Evolutionary conservation across 495 filamentous ascomycete species (phyloP).

Genomic region (Neurospora tetraspora): DNA sequence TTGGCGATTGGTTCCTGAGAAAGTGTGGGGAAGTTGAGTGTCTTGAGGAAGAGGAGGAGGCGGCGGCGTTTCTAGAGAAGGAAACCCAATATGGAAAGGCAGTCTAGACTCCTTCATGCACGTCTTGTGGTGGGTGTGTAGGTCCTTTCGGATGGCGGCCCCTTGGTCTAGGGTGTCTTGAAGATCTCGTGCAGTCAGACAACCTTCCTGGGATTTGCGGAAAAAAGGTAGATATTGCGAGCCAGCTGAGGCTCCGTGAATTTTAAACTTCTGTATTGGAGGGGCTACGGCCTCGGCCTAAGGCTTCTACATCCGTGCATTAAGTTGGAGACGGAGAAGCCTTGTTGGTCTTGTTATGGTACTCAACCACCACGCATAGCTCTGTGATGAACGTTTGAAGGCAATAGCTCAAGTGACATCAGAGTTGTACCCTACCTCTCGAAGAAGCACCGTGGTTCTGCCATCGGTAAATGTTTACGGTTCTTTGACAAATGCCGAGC

Average conservation of each 20-base stretch:
- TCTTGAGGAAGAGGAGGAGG: neutral
- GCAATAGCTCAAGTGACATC: neutral
- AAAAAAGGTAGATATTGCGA: neutral
- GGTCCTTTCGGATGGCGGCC: neutral
- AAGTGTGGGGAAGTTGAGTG: slow-evolving; percentile 21
- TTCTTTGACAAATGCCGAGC: neutral
- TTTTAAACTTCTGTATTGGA: neutral
- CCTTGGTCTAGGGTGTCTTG: neutral
- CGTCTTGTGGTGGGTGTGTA: neutral
- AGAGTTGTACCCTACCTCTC: neutral
- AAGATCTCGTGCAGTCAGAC: neutral
- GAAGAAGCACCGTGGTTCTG: neutral
- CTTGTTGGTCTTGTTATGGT: neutral
- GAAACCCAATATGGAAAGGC: neutral
- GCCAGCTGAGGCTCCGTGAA: neutral
- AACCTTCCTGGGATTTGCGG: neutral
- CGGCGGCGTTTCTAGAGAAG: neutral
- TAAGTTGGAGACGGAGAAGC: neutral
- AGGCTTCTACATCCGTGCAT: neutral
- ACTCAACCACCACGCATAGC: neutral
- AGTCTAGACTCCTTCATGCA: neutral
- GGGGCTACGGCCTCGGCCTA: neutral
- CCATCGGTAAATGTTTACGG: neutral
- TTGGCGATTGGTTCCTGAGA: slow-evolving; percentile 12
- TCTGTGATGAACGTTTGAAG: neutral